phyloP scores from a whole-genome alignment of 768 basidiomycete genomes.

The Rhodosporidiobolus sp. region DNA sequence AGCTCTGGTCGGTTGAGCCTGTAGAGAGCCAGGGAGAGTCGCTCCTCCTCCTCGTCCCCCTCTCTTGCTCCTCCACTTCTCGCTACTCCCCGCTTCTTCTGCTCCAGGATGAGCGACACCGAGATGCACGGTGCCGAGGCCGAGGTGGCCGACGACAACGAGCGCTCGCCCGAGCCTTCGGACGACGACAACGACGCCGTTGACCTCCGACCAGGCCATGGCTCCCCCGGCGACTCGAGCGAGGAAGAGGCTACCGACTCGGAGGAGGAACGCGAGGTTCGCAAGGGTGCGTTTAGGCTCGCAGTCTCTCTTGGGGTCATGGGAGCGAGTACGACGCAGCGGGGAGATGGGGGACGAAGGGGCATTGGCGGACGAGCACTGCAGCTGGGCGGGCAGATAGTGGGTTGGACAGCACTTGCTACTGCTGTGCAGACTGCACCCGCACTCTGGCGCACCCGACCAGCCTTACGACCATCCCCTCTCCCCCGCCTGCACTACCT shows the following conservation, averaged over 20 bases:
- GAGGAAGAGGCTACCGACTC: constrained; percentile 37
- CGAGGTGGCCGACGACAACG: neutral
- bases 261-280: constrained; percentile 35
- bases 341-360: neutral
- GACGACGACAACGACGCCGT: constrained; percentile 24
- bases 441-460: no score
- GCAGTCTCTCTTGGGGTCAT: neutral
- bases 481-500: no score
- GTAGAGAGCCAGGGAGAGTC: neutral
- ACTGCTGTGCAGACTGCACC: no score
- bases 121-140: neutral
- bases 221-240: constrained; percentile 9
- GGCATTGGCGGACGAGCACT: no score
- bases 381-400: no score
- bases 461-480: no score
- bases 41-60: no score
- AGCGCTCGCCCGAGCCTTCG: neutral
- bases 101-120: neutral
- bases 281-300: constrained; percentile 17
- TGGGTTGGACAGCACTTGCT: no score
- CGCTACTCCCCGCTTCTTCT: no score
- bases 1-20: no score
- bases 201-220: constrained; percentile 22
- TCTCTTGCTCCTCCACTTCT: no score
- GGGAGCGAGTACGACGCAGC: neutral